Base-by-base conservation (phyloP, 768 basidiomycete species). In the Lanmaoa rubissima region DNA sequence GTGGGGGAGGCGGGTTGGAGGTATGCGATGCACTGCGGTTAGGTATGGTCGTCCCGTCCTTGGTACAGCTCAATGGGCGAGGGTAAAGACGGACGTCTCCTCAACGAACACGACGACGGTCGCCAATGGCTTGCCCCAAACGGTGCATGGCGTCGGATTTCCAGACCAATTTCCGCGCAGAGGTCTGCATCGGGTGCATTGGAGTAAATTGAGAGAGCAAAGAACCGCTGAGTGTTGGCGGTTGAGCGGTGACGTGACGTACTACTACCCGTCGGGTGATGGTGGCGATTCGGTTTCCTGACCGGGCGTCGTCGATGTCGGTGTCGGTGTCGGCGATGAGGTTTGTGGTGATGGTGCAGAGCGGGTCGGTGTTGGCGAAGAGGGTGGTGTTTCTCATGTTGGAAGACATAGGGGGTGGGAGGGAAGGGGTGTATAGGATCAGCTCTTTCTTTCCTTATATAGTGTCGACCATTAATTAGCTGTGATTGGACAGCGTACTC, bases 291-390 rank as follows among this genome's bases (percentile, higher is more conserved):
- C 43, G 31, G 19, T 13, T 50, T 1, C 63, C 48, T 4, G 49
- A 54, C 12, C 26, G 54, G 32, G 52, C 46, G 16, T 64, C 62
- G 14, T 40, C 28, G 24, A 64, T 40, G 10, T 48, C 24, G n/a
- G 53, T 58, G 10, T 46, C 45, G 26, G 53, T 57, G 44, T 61
- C 53, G 2, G 63, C 34, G 11, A 48, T 48, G 17, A 28, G 35
- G 38, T 57, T 35, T 14, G 63, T 61, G 34, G 52, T 39, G 19
- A 64, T 51, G 14, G 31, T 46, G 17, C 64, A 64, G 13, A 64
- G 40, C 17, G 58, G 59, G 24, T 19, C 16, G 21, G 17, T 14
- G 34, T 51, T 35, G n/a, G 53, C 39, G 39, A 51, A 65, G 41
- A 61, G 41, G 17, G 54, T 56, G 17, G 58, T 54, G 16, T 64